phyloP scores from a whole-genome alignment of 371 early-diverging fungal species.

The Mortierella sp. region DNA sequence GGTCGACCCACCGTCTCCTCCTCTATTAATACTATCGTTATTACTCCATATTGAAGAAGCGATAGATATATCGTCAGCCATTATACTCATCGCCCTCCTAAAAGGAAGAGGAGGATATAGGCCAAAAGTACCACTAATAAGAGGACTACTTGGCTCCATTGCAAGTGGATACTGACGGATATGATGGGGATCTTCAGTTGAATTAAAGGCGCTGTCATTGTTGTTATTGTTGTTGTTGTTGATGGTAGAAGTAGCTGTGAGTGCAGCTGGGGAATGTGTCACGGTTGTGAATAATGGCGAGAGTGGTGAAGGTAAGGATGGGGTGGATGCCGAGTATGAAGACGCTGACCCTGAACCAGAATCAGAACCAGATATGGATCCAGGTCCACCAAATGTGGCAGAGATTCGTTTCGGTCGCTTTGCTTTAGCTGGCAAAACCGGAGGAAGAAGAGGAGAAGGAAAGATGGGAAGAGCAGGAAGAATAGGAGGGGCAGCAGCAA shows the following conservation, averaged over 20 bases:
- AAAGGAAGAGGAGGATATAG: not conserved
- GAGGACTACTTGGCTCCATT: slow-evolving; percentile 8
- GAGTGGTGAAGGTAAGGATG: slow-evolving; percentile 16
- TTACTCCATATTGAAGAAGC: not conserved
- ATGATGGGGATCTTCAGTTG: not conserved
- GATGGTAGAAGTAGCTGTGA: not conserved
- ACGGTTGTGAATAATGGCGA: slow-evolving; percentile 14
- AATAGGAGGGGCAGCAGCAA: not conserved
- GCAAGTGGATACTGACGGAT: not conserved
- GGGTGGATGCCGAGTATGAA: slow-evolving; percentile 17
- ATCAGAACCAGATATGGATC: slow-evolving; percentile 25
- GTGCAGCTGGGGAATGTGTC: slow-evolving; percentile 7
- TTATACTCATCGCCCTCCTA: not conserved
- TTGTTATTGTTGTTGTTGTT: not conserved
- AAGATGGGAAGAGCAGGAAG: not conserved
- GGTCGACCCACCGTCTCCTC: not conserved
- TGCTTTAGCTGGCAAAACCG: not conserved
- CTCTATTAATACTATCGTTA: not conserved
- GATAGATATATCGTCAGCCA: not conserved
- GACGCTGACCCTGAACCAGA: slow-evolving; percentile 20
- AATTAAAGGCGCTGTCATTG: too few relatives aligned
- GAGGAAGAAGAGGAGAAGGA: not conserved
- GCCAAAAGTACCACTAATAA: slow-evolving; percentile 28
- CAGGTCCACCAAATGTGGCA: slow-evolving; percentile 46
- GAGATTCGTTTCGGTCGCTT: slow-evolving; percentile 26